Evolutionary conservation across 129 eudicot genomes (phyloP), one percentile per base, ranked within the genome.

Genomic region (Centaurea solstitialis): DNA sequence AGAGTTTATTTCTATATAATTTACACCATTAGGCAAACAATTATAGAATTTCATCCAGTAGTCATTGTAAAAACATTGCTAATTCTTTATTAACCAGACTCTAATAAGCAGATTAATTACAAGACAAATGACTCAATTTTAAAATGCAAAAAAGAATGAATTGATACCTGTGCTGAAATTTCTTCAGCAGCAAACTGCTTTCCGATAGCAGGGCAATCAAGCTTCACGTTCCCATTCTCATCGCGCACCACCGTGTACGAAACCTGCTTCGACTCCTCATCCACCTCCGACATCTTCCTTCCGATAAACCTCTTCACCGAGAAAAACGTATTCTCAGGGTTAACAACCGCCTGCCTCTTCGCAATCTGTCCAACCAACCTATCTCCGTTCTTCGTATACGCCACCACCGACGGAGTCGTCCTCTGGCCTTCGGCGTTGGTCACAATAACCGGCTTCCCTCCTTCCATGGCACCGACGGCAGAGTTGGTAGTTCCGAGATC

Each of bases 391-490:
- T 94, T 94, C 7, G 97, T 94, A 47, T 90, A 94, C 71, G 97
- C 98, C 26, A 94, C 98, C 4, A 94, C 98, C 6, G 98, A 94
- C 39, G 98, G 98, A 8, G 97, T 94, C 0, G 98, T 94, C 57
- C 98, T 66, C 85, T 92, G 96, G 0, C 98, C 98, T 82, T 92
- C 98, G 2, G 92, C 93, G 79, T 92, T 92, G 0, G 98, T 89
- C 6, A 94, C 94, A 21, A 94, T 94, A 4, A 91, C 88, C 1
- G 98, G 98, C 82, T 94, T 92, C 12, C 98, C 98, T 1, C 97
- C 98, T 68, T 94, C 98, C 97, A 94, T 94, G 0, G 97, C 98
- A 4, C 97, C 98, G 3, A 94, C 97, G 0, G 98, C 98, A 1
- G 98, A 94, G 68, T 94, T 94, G 0, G 98, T 94, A 0, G 98